Percentiles rank a stretch among this genome's conserved stretches.
phyloP scores from a whole-genome alignment of 768 basidiomycete genomes.

The Paxillus rubicundulus region DNA sequence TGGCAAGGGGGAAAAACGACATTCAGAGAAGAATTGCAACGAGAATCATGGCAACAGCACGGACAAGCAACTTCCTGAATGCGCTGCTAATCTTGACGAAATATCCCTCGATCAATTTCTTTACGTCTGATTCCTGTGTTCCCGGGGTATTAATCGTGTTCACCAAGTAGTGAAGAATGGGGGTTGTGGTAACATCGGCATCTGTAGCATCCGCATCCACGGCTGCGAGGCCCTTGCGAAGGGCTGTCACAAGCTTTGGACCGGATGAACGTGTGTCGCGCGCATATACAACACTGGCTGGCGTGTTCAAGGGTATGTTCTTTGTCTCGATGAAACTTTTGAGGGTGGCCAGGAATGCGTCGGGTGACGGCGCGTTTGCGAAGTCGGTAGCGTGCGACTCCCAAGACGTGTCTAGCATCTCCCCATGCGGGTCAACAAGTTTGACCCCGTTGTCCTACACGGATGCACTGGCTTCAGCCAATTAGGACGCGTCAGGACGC shows the following conservation, averaged over 20 bases:
- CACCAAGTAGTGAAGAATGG: constrained; percentile 93
- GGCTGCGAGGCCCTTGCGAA: constrained; percentile 80
- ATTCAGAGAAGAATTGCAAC: constrained; percentile 5
- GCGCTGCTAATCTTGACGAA: constrained; percentile 75
- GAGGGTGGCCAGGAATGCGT: constrained; percentile 68
- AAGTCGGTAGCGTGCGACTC: constrained; percentile 82
- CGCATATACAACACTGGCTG: constrained; percentile 84
- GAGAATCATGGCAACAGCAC: constrained; percentile 29
- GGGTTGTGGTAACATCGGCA: constrained; percentile 88
- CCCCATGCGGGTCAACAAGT: constrained; percentile 93
- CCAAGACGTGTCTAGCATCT: constrained; percentile 96
- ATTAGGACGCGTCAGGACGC: neutral
- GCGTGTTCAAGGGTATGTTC: constrained; percentile 77
- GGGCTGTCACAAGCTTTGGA: constrained; percentile 64
- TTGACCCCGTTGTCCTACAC: constrained; percentile 96
- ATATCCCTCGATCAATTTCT: constrained; percentile 81
- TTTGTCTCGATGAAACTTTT: constrained; percentile 55
- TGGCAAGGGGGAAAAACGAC: neutral
- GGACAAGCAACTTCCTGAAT: constrained; percentile 84
- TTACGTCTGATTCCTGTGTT: constrained; percentile 74
- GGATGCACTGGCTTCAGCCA: constrained; percentile 5
- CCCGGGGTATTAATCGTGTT: constrained; percentile 84
- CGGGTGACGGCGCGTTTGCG: constrained; percentile 77
- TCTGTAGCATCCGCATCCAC: constrained; percentile 67
- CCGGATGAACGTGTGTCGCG: constrained; percentile 93